phyloP scores from a whole-genome alignment of 2,329 filamentous ascomycete species.

The Neospermospora avenae region DNA sequence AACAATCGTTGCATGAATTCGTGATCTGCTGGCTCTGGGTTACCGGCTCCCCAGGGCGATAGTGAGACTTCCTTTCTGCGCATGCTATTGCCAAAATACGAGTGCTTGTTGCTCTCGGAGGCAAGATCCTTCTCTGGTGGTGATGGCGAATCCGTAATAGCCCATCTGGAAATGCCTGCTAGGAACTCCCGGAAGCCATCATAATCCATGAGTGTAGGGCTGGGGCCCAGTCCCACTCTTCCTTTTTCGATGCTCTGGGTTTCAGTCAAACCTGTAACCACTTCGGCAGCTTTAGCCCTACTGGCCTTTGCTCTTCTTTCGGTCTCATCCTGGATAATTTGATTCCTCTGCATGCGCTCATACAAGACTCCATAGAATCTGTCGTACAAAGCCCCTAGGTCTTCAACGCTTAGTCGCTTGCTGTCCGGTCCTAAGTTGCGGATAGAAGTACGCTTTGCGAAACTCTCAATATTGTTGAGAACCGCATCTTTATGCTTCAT shows the following conservation, averaged over 20 bases:
- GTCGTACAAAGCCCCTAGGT: slow-evolving; percentile 88
- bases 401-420: slow-evolving; percentile 81
- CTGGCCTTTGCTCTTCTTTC: slow-evolving; percentile 62
- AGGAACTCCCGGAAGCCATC: slow-evolving; percentile 94
- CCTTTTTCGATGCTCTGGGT: slow-evolving; percentile 70
- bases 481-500: slow-evolving; percentile 93
- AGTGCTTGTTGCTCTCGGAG: slow-evolving; percentile 52
- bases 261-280: slow-evolving; percentile 39
- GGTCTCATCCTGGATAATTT: slow-evolving; percentile 73
- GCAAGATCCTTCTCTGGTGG: slow-evolving; percentile 46
- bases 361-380: slow-evolving; percentile 91
- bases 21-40: slow-evolving; percentile 77
- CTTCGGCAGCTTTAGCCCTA: slow-evolving; percentile 48
- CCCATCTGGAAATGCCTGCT: slow-evolving; percentile 87
- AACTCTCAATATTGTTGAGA: slow-evolving; percentile 92
- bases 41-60: slow-evolving; percentile 53
- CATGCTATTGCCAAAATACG: slow-evolving; percentile 58
- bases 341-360: slow-evolving; percentile 80
- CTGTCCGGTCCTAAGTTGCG: slow-evolving; percentile 94
- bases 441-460: slow-evolving; percentile 94
- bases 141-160: slow-evolving; percentile 79
- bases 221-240: slow-evolving; percentile 82
- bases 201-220: slow-evolving; percentile 94
- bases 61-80: slow-evolving; percentile 36
- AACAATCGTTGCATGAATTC: slow-evolving; percentile 92